Evolutionary conservation across 345 rosid species (phyloP).

Genomic region (Syzygium jambos): DNA sequence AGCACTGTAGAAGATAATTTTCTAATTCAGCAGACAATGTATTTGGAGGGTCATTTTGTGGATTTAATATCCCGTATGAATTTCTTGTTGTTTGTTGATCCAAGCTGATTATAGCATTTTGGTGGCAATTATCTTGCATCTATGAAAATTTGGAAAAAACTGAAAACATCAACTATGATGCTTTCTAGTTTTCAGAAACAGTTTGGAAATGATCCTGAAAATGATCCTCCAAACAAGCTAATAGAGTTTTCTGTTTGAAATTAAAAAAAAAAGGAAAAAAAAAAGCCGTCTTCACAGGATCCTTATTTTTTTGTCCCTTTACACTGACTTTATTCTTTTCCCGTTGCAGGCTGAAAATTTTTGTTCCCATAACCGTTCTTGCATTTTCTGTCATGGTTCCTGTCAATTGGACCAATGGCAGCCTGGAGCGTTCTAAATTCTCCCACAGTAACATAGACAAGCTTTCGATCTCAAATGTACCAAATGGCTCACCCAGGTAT

Average conservation of each 20-base stretch:
- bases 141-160: not conserved
- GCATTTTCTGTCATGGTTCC: constrained; percentile 75
- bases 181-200: not conserved
- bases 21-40: not conserved
- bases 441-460: constrained; percentile 68
- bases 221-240: not conserved
- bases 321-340: not conserved
- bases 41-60: not conserved
- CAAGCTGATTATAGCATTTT: not conserved
- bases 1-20: not conserved
- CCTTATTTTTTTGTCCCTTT: not conserved
- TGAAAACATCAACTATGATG: not conserved
- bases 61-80: not conserved
- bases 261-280: not conserved
- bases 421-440: constrained; percentile 44
- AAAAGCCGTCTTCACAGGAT: not conserved
- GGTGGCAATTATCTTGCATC: not conserved
- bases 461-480: constrained; percentile 87
- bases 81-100: not conserved
- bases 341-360: constrained; percentile 69
- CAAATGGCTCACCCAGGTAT: constrained; percentile 66
- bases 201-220: not conserved
- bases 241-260: not conserved
- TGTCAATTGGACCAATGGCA: constrained; percentile 75
- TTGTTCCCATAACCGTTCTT: constrained; percentile 64